These are phyloP conservation scores for Wallacemonas sp. DNA, from an alignment of 208 protist species.

Conservation along the genomic window DNA sequence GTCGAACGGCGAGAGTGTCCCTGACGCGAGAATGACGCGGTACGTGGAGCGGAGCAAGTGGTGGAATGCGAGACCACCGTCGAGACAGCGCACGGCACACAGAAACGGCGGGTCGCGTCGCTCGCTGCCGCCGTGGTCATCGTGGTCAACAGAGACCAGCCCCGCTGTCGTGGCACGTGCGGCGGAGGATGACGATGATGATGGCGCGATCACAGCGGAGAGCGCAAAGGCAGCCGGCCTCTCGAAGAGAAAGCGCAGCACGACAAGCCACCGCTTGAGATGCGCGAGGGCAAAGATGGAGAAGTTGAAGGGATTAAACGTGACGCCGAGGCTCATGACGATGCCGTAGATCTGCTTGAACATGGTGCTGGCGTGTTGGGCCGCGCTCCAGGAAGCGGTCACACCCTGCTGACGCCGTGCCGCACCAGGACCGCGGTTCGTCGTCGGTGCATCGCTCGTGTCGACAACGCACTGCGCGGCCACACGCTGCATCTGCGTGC, in stretches of 20 bases:
- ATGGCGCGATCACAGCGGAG: no score
- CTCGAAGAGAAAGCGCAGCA: constrained; percentile 70
- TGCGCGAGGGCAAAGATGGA: constrained; percentile 61
- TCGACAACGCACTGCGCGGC: not conserved
- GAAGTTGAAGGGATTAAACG: constrained; percentile 83
- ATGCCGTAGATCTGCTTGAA: constrained; percentile 71
- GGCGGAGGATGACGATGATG: no score
- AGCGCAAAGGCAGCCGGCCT: constrained; percentile 58
- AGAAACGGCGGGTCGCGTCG: not conserved
- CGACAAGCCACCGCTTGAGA: constrained; percentile 74
- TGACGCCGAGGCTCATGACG: constrained; percentile 79
- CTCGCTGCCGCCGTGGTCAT: no score
- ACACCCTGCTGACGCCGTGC: not conserved
- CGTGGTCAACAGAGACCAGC: no score
- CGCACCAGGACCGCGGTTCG: no score
- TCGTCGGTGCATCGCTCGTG: not conserved
- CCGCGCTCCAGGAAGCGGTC: not conserved
- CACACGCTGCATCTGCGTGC: not conserved
- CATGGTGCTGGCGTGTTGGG: constrained; percentile 20
- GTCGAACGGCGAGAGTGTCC: constrained; percentile 93
- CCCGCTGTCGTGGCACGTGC: no score
- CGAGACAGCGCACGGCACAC: constrained; percentile 66
- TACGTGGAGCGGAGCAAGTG: constrained; percentile 52
- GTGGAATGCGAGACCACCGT: constrained; percentile 69
- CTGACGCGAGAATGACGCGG: constrained; percentile 93